Evolutionary conservation across 1,139 yeast species (phyloP).

Genomic region (Geotrichum fermentans): DNA sequence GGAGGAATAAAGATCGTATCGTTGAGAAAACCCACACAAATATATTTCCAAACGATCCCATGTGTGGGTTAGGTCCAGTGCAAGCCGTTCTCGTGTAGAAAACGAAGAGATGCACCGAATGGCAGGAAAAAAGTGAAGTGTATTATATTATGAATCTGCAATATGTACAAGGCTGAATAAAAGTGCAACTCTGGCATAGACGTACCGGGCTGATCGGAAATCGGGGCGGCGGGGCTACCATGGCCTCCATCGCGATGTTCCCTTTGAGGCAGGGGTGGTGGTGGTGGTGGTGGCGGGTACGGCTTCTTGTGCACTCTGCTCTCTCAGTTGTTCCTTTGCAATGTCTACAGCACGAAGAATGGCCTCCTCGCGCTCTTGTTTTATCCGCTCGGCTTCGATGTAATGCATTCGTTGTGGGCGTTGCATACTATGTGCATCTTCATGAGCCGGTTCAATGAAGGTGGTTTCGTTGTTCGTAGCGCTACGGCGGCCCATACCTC

Average conservation of each 20-base stretch:
- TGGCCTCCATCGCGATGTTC: conserved; percentile 2
- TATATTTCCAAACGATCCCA: no score
- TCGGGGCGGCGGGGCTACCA: not conserved
- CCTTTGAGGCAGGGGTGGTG: not conserved
- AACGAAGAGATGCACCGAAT: no score
- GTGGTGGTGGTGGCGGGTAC: not conserved
- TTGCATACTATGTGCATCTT: conserved; percentile 45
- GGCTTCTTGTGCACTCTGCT: not conserved
- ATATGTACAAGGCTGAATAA: not conserved
- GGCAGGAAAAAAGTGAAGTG: no score
- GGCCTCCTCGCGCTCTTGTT: conserved; percentile 66
- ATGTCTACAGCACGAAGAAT: conserved; percentile 53
- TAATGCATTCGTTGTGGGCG: conserved; percentile 70
- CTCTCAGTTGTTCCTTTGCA: conserved; percentile 32
- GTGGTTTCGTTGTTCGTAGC: conserved; percentile 31
- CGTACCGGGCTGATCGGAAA: no score
- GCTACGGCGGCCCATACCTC: conserved; percentile 28
- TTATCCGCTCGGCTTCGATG: conserved; percentile 66
- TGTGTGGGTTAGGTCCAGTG: not conserved
- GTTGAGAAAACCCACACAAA: no score
- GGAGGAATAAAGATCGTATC: no score
- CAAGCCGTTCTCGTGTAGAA: not conserved
- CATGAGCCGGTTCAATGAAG: conserved; percentile 38
- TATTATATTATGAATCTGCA: no score
- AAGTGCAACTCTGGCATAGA: not conserved